Percentiles rank a stretch among this genome's conserved stretches.
Conservation (phyloP, 2,329 filamentous ascomycete genomes). For the Trichoderma semiorbis region DNA sequence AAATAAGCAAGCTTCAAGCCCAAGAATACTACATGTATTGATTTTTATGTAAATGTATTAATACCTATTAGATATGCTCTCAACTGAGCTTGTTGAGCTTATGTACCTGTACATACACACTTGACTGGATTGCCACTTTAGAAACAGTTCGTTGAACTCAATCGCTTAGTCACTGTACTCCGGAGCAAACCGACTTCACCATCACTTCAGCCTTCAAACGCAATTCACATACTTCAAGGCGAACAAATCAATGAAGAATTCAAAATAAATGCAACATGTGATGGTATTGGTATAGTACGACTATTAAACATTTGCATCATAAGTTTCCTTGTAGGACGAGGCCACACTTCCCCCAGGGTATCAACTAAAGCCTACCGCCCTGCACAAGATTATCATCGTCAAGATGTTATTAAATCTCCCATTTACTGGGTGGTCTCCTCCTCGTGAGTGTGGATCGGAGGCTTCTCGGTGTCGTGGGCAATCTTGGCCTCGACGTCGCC, state of each 20-base stretch:
- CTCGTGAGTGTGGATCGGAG: conserved; percentile 19
- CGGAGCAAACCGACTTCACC: neutral
- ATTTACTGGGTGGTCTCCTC: conserved; percentile 15
- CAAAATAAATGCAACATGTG: neutral
- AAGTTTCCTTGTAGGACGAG: neutral
- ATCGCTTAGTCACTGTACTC: neutral
- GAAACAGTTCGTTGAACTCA: too few species aligned
- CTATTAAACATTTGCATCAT: conserved; percentile 14
- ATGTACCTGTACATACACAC: too few species aligned
- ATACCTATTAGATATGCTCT: too few species aligned
- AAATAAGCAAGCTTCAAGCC: too few species aligned
- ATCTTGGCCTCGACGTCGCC: conserved; percentile 29
- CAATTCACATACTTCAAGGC: neutral
- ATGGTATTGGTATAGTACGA: conserved; percentile 13
- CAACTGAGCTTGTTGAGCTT: too few species aligned
- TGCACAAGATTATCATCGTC: neutral
- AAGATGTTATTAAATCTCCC: neutral
- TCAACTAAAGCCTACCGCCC: conserved; percentile 1
- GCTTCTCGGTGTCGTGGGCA: conserved; percentile 23
- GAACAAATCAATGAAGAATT: neutral
- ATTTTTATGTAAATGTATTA: too few species aligned
- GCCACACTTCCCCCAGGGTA: conserved; percentile 8
- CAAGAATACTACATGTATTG: too few species aligned
- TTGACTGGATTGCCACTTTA: too few species aligned
- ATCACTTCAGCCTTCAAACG: neutral